These are phyloP conservation scores for Crepidotus variabilis DNA, from an alignment of 768 basidiomycete species.

Conservation along the genomic window DNA sequence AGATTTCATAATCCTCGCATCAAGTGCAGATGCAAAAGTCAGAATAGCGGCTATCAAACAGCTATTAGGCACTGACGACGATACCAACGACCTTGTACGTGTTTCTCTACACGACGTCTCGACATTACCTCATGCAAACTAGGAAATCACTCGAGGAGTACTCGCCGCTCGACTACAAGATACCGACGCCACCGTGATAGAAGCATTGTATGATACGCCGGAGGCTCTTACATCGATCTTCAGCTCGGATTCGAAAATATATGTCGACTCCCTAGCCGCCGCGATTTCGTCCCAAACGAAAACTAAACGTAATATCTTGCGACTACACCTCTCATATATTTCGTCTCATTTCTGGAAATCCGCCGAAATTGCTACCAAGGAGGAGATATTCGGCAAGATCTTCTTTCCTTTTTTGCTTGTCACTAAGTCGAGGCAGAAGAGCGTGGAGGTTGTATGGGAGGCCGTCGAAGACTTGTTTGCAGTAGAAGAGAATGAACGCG, in stretches of 20 bases:
- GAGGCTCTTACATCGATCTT: conserved; percentile 42
- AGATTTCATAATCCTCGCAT: conserved; percentile 51
- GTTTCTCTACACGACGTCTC: neutral
- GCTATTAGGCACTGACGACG: conserved; percentile 24
- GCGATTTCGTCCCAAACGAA: conserved; percentile 36
- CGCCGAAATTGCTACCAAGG: conserved; percentile 20
- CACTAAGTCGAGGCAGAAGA: conserved; percentile 68
- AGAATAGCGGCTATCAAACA: conserved; percentile 58
- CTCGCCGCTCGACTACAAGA: conserved; percentile 72
- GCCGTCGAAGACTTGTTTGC: conserved; percentile 37
- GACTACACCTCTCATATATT: conserved; percentile 56
- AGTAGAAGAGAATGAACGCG: conserved; percentile 11
- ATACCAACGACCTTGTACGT: conserved; percentile 41
- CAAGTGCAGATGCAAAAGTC: conserved; percentile 56
- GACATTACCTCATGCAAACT: conserved; percentile 3
- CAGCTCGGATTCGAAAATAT: conserved; percentile 35
- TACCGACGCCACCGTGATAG: conserved; percentile 52
- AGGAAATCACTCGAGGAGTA: conserved; percentile 61
- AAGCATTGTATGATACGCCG: conserved; percentile 60
- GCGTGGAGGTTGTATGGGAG: conserved; percentile 68
- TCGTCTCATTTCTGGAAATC: conserved; percentile 37
- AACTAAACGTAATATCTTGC: conserved; percentile 49
- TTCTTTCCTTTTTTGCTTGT: conserved; percentile 75
- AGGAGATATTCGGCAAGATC: conserved; percentile 42
- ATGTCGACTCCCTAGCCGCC: conserved; percentile 39